Evolutionary conservation across 2,329 filamentous ascomycete genomes (phyloP).

Genomic region (Chalaropsis thielavioides): DNA sequence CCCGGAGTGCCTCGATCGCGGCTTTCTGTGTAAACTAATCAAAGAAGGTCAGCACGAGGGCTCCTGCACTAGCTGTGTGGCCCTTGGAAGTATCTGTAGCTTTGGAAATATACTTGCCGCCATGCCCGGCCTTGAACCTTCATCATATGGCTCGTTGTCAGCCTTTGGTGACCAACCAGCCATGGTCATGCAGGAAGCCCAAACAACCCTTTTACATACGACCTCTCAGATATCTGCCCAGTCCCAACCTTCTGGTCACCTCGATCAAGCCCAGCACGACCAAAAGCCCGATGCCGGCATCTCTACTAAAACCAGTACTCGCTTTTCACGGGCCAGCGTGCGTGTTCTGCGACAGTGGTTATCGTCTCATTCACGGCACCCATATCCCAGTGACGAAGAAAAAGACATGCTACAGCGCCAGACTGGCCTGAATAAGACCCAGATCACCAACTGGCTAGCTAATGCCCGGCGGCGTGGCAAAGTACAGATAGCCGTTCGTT

Average conservation of each 20-base stretch:
- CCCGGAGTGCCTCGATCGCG: slow-evolving; percentile 35
- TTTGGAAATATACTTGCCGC: slow-evolving; percentile 28
- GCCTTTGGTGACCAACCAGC: slow-evolving; percentile 31
- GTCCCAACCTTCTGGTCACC: neutral
- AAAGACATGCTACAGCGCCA: slow-evolving; percentile 64
- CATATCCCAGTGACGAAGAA: slow-evolving; percentile 78
- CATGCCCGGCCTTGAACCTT: slow-evolving; percentile 24
- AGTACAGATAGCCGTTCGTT: slow-evolving; percentile 46
- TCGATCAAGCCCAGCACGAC: neutral
- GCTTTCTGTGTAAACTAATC: slow-evolving; percentile 46
- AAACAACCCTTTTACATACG: neutral
- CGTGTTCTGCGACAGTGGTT: slow-evolving; percentile 77
- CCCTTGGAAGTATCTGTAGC: slow-evolving; percentile 44
- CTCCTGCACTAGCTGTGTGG: slow-evolving; percentile 49
- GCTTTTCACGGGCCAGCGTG: slow-evolving; percentile 68
- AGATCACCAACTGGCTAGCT: slow-evolving; percentile 86
- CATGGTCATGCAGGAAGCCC: slow-evolving; percentile 20
- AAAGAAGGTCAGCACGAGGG: slow-evolving; percentile 44
- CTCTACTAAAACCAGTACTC: slow-evolving; percentile 46
- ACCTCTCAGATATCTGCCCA: neutral
- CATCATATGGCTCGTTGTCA: slow-evolving; percentile 34
- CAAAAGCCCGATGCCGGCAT: neutral
- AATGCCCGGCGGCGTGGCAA: slow-evolving; percentile 78
- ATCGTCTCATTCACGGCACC: slow-evolving; percentile 61
- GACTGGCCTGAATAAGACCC: slow-evolving; percentile 67